phyloP scores from a whole-genome alignment of 257 asterid genomes.

The Nicotiana undulata region DNA sequence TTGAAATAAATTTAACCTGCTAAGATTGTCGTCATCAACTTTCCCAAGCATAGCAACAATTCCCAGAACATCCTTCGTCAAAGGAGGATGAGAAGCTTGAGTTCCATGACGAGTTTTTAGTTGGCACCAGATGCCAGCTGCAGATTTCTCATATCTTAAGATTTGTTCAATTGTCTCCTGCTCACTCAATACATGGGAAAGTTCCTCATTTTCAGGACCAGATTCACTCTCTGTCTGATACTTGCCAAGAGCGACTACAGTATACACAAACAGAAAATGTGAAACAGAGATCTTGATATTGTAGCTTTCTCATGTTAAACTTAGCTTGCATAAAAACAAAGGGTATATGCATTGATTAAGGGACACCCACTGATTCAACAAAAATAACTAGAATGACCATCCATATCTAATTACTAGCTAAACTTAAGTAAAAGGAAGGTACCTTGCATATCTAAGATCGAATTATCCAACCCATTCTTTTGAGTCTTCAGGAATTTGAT shows the following conservation, averaged over 20 bases:
- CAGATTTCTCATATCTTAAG: constrained; percentile 45
- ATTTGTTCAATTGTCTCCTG: constrained; percentile 40
- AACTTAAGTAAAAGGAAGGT: neutral
- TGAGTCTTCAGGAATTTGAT: constrained; percentile 39
- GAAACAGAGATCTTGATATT: constrained; percentile 1
- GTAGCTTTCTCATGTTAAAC: neutral
- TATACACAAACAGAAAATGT: neutral
- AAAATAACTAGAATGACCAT: neutral
- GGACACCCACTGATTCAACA: neutral
- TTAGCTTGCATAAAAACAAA: neutral
- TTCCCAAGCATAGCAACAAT: constrained; percentile 69
- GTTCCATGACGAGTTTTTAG: constrained; percentile 35
- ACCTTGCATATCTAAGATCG: constrained; percentile 68
- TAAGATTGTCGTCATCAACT: constrained; percentile 55
- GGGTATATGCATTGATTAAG: neutral
- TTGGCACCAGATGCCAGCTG: constrained; percentile 52
- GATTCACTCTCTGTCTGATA: constrained; percentile 26
- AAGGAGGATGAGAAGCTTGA: constrained; percentile 34
- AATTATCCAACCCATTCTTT: constrained; percentile 40
- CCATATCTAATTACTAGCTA: neutral
- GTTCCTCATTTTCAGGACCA: constrained; percentile 23
- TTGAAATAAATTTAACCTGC: constrained; percentile 48
- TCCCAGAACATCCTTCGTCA: constrained; percentile 59
- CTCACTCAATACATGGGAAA: constrained; percentile 23
- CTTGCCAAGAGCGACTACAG: constrained; percentile 56